A percentile compares a stretch with the other conserved stretches of the same genome.
phyloP scores from a whole-genome alignment of 2,329 filamentous ascomycete species.

The Juglanconis oblonga region DNA sequence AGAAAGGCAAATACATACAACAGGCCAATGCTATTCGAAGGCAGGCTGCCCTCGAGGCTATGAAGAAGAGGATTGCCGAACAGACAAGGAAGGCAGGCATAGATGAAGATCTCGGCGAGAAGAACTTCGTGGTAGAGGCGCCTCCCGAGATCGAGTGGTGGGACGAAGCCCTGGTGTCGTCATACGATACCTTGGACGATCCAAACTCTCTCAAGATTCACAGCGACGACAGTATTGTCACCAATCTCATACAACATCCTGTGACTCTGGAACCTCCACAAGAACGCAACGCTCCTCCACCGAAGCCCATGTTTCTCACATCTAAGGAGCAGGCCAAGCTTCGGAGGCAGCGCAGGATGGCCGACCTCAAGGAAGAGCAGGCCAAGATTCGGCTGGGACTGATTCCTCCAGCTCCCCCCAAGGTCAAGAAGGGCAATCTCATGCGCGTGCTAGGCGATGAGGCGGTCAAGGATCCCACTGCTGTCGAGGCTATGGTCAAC shows the following conservation, averaged over 20 bases:
- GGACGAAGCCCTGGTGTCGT: slow-evolving; percentile 83
- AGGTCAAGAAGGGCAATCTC: slow-evolving; percentile 95
- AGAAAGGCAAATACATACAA: slow-evolving; percentile 95
- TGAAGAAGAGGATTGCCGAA: slow-evolving; percentile 90
- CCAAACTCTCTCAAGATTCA: slow-evolving; percentile 68
- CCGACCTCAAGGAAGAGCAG: slow-evolving; percentile 91
- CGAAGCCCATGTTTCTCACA: slow-evolving; percentile 92
- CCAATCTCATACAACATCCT: slow-evolving; percentile 88
- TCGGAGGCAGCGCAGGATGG: slow-evolving; percentile 84
- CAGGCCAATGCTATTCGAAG: slow-evolving; percentile 86
- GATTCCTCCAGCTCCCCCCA: slow-evolving; percentile 85
- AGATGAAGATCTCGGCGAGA: slow-evolving; percentile 86
- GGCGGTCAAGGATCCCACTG: slow-evolving; percentile 91
- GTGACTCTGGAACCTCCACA: slow-evolving; percentile 88
- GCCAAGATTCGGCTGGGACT: slow-evolving; percentile 92
- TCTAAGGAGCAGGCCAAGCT: slow-evolving; percentile 88
- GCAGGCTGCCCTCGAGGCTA: slow-evolving; percentile 84
- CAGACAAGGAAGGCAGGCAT: slow-evolving; percentile 87
- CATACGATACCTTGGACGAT: slow-evolving; percentile 69
- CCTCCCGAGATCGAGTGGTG: slow-evolving; percentile 96
- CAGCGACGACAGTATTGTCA: slow-evolving; percentile 81
- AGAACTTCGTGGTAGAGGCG: slow-evolving; percentile 78
- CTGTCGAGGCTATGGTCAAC: slow-evolving; percentile 92
- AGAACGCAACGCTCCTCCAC: slow-evolving; percentile 72
- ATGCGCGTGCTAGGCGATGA: slow-evolving; percentile 95